Base-by-base conservation (phyloP, 2,329 filamentous ascomycete genomes). In the Chaetomium globosum region DNA sequence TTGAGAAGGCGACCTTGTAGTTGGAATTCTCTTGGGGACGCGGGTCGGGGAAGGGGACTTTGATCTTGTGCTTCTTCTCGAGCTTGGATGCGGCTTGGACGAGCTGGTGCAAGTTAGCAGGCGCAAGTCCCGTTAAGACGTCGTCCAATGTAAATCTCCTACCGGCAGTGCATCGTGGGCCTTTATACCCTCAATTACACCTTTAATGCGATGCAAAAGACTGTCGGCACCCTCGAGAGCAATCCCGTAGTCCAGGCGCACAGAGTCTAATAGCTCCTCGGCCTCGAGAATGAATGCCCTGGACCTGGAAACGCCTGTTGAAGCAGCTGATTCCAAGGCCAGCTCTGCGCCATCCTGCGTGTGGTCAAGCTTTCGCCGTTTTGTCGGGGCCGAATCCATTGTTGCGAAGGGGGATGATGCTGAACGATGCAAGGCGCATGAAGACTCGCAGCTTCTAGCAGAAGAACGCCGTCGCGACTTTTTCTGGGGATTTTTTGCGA, bases 21-120 rank as follows among this genome's bases (percentile, higher is more conserved):
- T 90, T 89, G 36, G 87, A 87, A 75, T 94, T 89, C 72, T 87
- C 86, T 12, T 85, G 81, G 1, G 94, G 93, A 59, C 83, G 87
- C 21, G 93, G 93, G n/a, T 89, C 83, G 19, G 94, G 92, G 73
- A 92, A 97, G 0, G 95, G 95, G 56, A 97, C 85, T n/a, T 81
- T 77, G 65, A 96, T 83, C 57, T 86, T 86, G 73, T 88, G 82
- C 49, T 83, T 82, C 76, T 87, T 89, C 71, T 90, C 86, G 71
- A 91, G 84, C 67, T 84, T 85, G 73, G 88, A 81, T 0, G 81
- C 81, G 9, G 91, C 92, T 71, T 95, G 87, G 39, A 78, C 71
- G 60, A 95, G 83, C 89, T 92, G 69, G 5, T 4, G 58, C 31
- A 49, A 30, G 33, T 63, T 53, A 64, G 65, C 59, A 23, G 19